These are phyloP conservation scores for Dichomitus squalens DNA, from an alignment of 1,284 basidiomycete genomes.

Conservation along the genomic window DNA sequence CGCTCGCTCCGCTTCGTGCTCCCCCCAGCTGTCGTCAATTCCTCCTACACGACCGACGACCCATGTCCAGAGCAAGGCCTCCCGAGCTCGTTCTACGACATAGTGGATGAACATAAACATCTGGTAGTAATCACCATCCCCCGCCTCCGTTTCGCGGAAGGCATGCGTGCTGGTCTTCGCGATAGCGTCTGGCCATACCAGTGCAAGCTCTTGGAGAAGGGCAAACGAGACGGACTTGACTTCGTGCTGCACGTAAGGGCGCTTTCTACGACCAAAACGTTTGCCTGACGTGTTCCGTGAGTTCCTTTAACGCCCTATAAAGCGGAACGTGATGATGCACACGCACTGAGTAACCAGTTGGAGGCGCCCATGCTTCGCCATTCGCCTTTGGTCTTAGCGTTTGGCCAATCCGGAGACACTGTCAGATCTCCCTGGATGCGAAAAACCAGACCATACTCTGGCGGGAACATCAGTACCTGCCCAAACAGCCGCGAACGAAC, in stretches of 20 bases:
- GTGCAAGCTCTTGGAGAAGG: constrained; percentile 34
- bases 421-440: constrained; percentile 30
- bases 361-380: constrained; percentile 36
- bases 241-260: constrained; percentile 44
- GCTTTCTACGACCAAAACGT: constrained; percentile 39
- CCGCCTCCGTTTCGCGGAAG: constrained; percentile 36
- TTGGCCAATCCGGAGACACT: constrained; percentile 28
- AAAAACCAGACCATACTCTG: constrained; percentile 38
- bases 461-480: not conserved
- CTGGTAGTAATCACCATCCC: constrained; percentile 36
- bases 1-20: constrained; percentile 27
- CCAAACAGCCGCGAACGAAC: not conserved
- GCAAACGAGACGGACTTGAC: constrained; percentile 36
- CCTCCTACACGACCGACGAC: constrained; percentile 36
- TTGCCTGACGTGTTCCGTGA: constrained; percentile 24
- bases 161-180: constrained; percentile 34
- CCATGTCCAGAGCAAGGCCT: constrained; percentile 46
- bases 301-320: not conserved
- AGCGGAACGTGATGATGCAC: not conserved
- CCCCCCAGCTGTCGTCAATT: constrained; percentile 33
- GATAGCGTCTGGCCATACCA: constrained; percentile 32
- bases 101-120: constrained; percentile 40
- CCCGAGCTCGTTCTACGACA: constrained; percentile 42
- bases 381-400: constrained; percentile 29
- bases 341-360: constrained; percentile 31